A percentile compares a stretch with the other conserved stretches of the same genome.
phyloP scores from a whole-genome alignment of 306 rosid genomes.

The Parietaria judaica region DNA sequence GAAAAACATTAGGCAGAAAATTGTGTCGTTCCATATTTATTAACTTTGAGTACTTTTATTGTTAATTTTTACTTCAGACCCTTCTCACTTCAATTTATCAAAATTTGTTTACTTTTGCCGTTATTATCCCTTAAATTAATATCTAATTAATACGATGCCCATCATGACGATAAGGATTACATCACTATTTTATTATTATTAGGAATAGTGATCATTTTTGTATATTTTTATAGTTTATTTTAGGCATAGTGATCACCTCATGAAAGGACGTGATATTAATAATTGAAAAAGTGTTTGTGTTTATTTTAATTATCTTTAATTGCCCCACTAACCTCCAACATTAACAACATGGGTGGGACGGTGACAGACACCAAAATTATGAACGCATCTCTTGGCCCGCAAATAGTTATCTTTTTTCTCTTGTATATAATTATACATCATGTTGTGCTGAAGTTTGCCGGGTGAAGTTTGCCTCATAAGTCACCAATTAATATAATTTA shows the following conservation, averaged over 20 bases:
- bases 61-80: no score
- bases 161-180: constrained; percentile 3
- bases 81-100: no score
- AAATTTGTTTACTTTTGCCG: no score
- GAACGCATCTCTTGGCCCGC: background rate
- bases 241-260: background rate
- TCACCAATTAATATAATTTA: background rate
- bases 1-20: no score
- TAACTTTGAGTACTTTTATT: no score
- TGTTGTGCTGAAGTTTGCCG: background rate
- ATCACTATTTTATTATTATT: background rate
- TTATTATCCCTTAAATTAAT: no score
- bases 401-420: background rate
- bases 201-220: no score
- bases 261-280: background rate
- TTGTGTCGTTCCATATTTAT: no score
- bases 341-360: background rate
- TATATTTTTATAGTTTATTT: no score
- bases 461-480: background rate
- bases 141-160: background rate
- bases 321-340: constrained; percentile 15
- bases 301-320: background rate
- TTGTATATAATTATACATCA: background rate
- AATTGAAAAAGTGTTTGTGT: background rate
- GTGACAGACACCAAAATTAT: background rate